These are phyloP conservation scores for Lithospermum erythrorhizon DNA, from an alignment of 257 asterid genomes.

Conservation along the genomic window DNA sequence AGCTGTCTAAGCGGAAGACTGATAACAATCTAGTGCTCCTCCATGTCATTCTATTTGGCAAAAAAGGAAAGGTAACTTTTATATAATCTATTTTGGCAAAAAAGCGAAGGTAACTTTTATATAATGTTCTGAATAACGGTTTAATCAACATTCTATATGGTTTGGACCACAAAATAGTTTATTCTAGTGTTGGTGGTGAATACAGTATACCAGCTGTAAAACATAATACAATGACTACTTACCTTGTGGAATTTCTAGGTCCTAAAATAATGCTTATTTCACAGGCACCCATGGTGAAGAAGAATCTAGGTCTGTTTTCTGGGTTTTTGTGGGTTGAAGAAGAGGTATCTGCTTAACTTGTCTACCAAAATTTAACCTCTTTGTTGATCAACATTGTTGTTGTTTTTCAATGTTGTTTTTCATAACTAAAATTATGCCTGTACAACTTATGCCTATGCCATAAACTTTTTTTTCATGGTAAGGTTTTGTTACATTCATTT, in stretches of 20 bases:
- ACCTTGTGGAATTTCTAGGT: not conserved
- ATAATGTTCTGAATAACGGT: not conserved
- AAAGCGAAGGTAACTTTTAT: constrained; percentile 47
- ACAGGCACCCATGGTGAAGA: constrained; percentile 66
- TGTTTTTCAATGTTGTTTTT: no score
- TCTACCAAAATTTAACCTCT: not conserved
- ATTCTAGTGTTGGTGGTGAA: not conserved
- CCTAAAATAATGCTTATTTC: constrained; percentile 10
- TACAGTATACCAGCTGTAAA: not conserved
- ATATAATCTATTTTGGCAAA: no score
- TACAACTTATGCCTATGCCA: not conserved
- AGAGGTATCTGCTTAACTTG: constrained; percentile 40
- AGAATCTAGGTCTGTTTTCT: constrained; percentile 81
- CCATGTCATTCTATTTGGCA: constrained; percentile 77
- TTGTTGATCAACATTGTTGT: not conserved
- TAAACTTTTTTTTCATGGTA: not conserved
- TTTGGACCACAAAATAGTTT: not conserved
- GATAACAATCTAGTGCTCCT: constrained; percentile 85
- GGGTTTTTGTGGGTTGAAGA: constrained; percentile 81
- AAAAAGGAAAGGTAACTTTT: no score
- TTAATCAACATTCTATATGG: not conserved
- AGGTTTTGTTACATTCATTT: not conserved
- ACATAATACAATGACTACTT: no score
- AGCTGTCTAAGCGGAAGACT: constrained; percentile 83
- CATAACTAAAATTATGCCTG: not conserved